Evolutionary conservation across 208 protist genomes (phyloP), one percentile per base, ranked within the genome.

Genomic region (Leishmania lainsoni): DNA sequence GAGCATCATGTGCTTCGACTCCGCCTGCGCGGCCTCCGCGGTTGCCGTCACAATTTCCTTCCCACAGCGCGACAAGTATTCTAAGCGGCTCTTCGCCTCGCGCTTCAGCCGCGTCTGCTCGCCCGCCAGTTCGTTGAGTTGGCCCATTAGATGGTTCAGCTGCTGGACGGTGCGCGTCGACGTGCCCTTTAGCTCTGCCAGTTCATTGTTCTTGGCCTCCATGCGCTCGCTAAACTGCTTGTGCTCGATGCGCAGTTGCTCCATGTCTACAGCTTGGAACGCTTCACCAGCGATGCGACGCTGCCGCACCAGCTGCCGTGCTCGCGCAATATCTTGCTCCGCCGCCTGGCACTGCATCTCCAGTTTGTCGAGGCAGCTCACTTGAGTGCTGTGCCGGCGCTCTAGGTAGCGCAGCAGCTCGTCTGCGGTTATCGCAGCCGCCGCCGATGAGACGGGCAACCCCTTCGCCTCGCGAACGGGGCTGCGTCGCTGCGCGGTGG

Each of bases 181-280:
- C 9, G 94, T 98, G 32, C 96, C 90, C 82, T 99, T 99, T n/a
- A 99, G 87, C 73, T 93, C 87, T 22, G 98, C 91, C 45, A 99
- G 86, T 84, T 99, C 98, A 54, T 87, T 89, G 87, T 99, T 99
- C 76, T 98, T 98, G 79, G 97, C 86, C 49, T 98, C 96, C 58
- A 99, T 98, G 69, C 97, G 94, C 74, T 98, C 96, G n/a, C 86
- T 94, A 79, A 98, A 97, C 88, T 99, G 95, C 83, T 98, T 93
- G 78, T 99, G 99, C 79, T 99, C 98, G 85, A 99, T 99, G 59
- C 95, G 92, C 8, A 99, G 91, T 90, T 99, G 98, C 65, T 98
- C 96, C 83, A 99, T 98, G 80, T 99, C 98, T 79, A 99, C 98
- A 1, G 91, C 89, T 72, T 97, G 94, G 78, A 99, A 97, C 14